phyloP scores from a whole-genome alignment of 1,284 basidiomycete genomes.

The Wolfiporia cocos region DNA sequence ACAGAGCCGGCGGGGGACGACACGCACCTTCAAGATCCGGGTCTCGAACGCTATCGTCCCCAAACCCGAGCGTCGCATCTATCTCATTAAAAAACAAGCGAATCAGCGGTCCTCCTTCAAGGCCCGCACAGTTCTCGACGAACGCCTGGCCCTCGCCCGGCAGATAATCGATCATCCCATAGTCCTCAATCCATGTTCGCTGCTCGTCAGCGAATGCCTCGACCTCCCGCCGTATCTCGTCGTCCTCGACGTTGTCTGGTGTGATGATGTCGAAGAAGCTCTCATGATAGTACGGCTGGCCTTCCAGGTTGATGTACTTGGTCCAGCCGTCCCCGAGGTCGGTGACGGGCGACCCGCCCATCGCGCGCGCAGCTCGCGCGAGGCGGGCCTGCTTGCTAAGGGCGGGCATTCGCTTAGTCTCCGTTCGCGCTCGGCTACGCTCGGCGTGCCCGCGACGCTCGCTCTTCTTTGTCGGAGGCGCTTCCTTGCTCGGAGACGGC shows the following conservation, averaged over 20 bases:
- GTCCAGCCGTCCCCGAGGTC: conserved; percentile 4
- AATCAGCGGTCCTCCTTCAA: background rate
- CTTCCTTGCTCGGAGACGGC: too few species aligned
- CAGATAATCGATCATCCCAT: background rate
- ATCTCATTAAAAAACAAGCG: background rate
- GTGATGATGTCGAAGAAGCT: background rate
- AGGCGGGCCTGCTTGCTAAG: background rate
- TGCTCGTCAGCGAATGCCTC: background rate
- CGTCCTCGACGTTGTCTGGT: background rate
- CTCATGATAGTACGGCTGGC: conserved; percentile 2
- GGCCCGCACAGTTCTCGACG: background rate
- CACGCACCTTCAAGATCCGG: too few species aligned
- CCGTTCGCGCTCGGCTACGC: too few species aligned
- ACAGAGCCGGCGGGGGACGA: too few species aligned
- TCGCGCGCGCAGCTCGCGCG: background rate
- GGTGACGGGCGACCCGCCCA: background rate
- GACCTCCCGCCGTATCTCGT: background rate
- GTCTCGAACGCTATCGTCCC: too few species aligned
- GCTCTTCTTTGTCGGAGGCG: too few species aligned
- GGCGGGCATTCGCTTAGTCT: background rate
- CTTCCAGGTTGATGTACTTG: conserved; percentile 4
- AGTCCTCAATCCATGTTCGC: background rate
- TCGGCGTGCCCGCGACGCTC: too few species aligned
- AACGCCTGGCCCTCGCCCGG: background rate
- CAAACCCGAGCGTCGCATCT: background rate